Evolutionary conservation across 495 filamentous ascomycete species (phyloP).

Genomic region (Bryoglossum gracile): DNA sequence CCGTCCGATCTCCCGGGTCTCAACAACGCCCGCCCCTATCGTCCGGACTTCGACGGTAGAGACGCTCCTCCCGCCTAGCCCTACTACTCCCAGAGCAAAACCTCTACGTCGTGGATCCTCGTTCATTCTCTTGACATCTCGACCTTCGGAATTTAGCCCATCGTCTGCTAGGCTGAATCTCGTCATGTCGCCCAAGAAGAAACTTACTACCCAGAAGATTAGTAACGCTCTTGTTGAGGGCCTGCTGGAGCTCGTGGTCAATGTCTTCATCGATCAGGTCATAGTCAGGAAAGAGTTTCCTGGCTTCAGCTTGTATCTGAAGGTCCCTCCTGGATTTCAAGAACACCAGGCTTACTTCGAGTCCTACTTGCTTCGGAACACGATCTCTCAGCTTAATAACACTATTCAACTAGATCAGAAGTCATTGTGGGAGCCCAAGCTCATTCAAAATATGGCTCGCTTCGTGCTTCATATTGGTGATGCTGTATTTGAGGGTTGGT

Average conservation of each 20-base stretch:
- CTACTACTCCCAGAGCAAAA: constrained; percentile 40
- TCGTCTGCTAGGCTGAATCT: constrained; percentile 56
- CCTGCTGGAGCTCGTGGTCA: constrained; percentile 65
- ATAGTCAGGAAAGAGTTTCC: constrained; percentile 80
- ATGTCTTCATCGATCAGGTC: constrained; percentile 76
- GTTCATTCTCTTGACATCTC: constrained; percentile 77
- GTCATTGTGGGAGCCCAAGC: constrained; percentile 69
- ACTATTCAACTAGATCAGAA: constrained; percentile 62
- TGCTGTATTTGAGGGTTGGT: constrained; percentile 93
- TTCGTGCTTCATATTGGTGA: constrained; percentile 75
- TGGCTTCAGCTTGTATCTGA: constrained; percentile 81
- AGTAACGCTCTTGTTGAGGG: constrained; percentile 67
- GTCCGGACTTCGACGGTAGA: constrained; percentile 63
- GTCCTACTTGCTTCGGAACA: constrained; percentile 74
- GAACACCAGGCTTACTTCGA: constrained; percentile 94
- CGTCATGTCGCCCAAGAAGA: constrained; percentile 50
- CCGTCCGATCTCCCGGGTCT: constrained; percentile 57
- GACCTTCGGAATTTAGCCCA: constrained; percentile 46
- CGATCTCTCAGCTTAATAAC: constrained; percentile 62
- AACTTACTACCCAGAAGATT: constrained; percentile 39
- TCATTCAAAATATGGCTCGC: constrained; percentile 77
- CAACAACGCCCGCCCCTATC: constrained; percentile 44
- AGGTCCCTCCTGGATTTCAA: constrained; percentile 82
- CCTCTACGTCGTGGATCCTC: constrained; percentile 71
- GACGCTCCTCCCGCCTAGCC: constrained; percentile 36